Evolutionary conservation across 768 basidiomycete genomes (phyloP), one percentile per base, ranked within the genome.

Genomic region (Albatrellus ellisii): DNA sequence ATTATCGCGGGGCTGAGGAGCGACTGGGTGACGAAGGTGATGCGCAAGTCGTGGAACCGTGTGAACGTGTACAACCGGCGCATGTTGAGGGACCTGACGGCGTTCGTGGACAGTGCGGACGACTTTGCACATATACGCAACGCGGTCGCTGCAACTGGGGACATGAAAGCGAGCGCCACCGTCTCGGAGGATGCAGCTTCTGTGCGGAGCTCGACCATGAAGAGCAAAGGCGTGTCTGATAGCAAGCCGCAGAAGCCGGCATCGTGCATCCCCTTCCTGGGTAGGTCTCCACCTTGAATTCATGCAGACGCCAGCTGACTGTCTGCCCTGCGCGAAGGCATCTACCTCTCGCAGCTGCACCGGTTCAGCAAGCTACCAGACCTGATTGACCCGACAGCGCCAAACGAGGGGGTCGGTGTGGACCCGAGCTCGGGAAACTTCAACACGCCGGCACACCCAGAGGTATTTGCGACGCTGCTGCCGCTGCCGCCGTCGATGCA

Each of bases 251-350:
- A 59, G 10, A 46, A 57, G 15, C 69, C 72, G 6, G 59, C 73
- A 7, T 68, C 73, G 5, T 87, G 86, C 52, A 70, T 88, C n/a
- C 86, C 86, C 6, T 87, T 88, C 62, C 75, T 89, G 33, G 84
- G 85, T 84, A 51, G 17, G 72, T 62, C 29, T 36, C 37, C 37
- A 37, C 26, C 18, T 9, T 20, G 28, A 7, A 29, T 32, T 43
- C 12, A 24, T 25, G 26, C 21, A 10, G 12, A 42, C 15, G 5
- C 3, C 24, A 15, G 2, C 26, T 21, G 4, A 36, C 25, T 3
- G 24, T 36, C 14, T 36, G 4, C n/a, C 53, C 42, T 42, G 15
- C 46, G 6, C 25, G 3, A 9, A 85, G 86, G 85, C 38, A 66
- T 85, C 28, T 90, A 90, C 54, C 66, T 90, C 5, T 73, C 81